Base-by-base conservation (phyloP, 2,329 filamentous ascomycete species). In the Pseudogymnoascus sp. region DNA sequence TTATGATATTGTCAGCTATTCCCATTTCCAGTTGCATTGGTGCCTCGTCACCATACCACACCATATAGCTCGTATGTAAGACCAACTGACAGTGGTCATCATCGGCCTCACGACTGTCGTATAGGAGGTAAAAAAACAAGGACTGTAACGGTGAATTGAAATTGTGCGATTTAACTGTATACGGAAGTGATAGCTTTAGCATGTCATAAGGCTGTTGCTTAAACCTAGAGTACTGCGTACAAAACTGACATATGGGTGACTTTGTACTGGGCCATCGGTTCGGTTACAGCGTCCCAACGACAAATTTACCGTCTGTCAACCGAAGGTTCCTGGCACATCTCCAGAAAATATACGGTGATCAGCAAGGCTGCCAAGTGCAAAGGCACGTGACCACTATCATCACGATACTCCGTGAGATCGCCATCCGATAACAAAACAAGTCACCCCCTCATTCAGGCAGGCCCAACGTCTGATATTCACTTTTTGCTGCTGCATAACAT, bases 361-460 rank as follows among this genome's bases (percentile, higher is more conserved):
- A 54, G 17, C n/a, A 31, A 17, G 10, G 24, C 44, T 6, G n/a
- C 39, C 44, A 50, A 50, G 8, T 17, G 4, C 7, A 4, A 13
- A n/a, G n/a, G 29, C 47, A 54, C 15, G 47, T 54, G 47, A 54
- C 7, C 29, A 21, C 47, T 54, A 54, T 54, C 47, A 54, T 29
- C 44, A 33, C 29, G 47, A 54, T 54, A 54, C 47, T 54, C 29
- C 21, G 21, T 21, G 29, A 54, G 47, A 54, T 54, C 47, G 47
- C 29, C 47, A 54, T 54, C 47, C 29, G 47, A 54, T 54, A 54
- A 54, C 47, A 54, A 33, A 54, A 54, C 47, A 54, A 50, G 29
- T 33, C 47, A 21, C 47, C 47, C 47, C 47, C 47, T 54, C 47
- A 54, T 54, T 54, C 47, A 13, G 29, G n/a, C 47, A 54, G 10